Evolutionary conservation across 2,329 filamentous ascomycete genomes (phyloP).

Genomic region (Gaeumannomyces sp.): DNA sequence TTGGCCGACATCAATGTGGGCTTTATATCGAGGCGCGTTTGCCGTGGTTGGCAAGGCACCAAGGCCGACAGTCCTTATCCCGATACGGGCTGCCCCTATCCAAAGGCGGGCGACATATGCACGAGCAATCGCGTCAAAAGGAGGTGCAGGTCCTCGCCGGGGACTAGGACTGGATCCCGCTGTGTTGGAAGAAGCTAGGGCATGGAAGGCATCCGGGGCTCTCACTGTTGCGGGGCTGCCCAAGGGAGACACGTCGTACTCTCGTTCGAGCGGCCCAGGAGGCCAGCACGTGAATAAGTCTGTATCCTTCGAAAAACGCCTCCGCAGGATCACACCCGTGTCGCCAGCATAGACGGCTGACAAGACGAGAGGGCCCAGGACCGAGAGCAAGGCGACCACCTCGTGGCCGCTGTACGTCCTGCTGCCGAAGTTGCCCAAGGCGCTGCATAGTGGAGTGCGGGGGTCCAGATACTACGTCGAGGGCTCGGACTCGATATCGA

Average conservation of each 20-base stretch:
- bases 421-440: constrained; percentile 35
- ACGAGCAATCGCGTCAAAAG: neutral
- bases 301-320: constrained; percentile 17
- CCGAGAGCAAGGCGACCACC: constrained; percentile 54
- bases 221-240: constrained; percentile 33
- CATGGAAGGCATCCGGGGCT: constrained; percentile 43
- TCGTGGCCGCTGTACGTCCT: constrained; percentile 44
- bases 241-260: constrained; percentile 45
- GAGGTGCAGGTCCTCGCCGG: neutral
- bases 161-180: constrained; percentile 37
- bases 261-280: constrained; percentile 55
- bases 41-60: neutral
- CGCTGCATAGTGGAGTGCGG: constrained; percentile 41
- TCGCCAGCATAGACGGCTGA: neutral
- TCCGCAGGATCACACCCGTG: neutral
- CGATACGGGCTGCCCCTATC: neutral
- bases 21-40: neutral
- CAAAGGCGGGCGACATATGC: neutral
- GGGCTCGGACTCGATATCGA: constrained; percentile 44
- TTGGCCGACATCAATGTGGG: neutral
- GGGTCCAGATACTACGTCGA: constrained; percentile 48
- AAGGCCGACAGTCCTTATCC: neutral
- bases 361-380: constrained; percentile 30
- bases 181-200: constrained; percentile 43
- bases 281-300: constrained; percentile 60